Conservation (phyloP, 176 grass and related monocot genomes). For the Cenchrus fungigraminus region DNA sequence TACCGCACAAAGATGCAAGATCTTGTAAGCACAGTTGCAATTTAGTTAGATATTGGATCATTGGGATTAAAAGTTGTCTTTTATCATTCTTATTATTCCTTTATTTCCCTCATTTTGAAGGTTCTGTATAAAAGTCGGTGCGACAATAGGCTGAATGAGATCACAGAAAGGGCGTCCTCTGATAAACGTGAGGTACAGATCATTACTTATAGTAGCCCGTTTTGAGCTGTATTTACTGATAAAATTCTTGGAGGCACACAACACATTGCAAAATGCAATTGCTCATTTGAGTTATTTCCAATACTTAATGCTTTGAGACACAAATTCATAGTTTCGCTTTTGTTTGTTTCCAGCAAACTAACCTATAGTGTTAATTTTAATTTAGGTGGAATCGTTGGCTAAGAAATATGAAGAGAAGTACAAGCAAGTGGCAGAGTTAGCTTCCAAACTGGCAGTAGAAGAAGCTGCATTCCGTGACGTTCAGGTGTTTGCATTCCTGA, state of each 20-base stretch:
- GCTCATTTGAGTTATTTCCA: conserved; percentile 13
- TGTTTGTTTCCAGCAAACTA: conserved; percentile 10
- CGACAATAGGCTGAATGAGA: conserved; percentile 98
- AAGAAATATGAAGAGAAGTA: conserved; percentile 99
- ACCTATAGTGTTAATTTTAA: conserved; percentile 28
- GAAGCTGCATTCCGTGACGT: conserved; percentile 83
- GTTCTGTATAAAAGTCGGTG: conserved; percentile 98
- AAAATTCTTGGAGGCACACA: conserved; percentile 34
- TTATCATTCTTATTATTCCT: conserved; percentile 25
- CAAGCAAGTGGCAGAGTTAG: conserved; percentile 95
- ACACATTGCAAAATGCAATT: conserved; percentile 2
- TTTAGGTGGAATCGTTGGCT: conserved; percentile 88
- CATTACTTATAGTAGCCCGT: conserved; percentile 14
- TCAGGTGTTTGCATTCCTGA: conserved; percentile 59
- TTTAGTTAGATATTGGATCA: conserved; percentile 15
- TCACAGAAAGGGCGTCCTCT: conserved; percentile 93
- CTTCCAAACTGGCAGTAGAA: conserved; percentile 89
- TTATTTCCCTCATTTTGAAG: conserved; percentile 51
- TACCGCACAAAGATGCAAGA: conserved; percentile 98
- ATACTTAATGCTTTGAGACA: conserved; percentile 33
- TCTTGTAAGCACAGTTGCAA: conserved; percentile 70
- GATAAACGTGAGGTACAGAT: conserved; percentile 89
- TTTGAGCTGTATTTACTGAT: conserved; percentile 27
- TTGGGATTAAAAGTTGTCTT: not conserved
- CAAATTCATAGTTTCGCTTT: conserved; percentile 28